Evolutionary conservation across 139 green algal species (phyloP).

Genomic region (Dunaliella primolecta): DNA sequence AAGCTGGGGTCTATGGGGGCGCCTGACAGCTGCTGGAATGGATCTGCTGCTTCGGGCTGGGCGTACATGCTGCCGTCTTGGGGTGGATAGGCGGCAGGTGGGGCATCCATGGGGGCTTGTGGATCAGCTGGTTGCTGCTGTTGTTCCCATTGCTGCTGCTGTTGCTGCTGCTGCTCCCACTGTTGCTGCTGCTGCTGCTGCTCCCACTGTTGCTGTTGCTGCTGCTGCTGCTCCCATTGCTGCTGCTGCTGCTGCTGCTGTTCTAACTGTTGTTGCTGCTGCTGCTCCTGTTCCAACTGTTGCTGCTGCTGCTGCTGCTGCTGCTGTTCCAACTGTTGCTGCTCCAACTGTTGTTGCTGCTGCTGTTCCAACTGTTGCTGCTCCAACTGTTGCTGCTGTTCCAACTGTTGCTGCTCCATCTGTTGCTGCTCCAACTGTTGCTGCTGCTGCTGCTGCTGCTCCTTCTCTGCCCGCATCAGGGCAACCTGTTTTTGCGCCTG

Average conservation of each 20-base stretch:
- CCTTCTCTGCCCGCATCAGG: not conserved
- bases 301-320: not conserved
- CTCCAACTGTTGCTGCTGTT: not conserved
- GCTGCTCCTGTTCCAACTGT: not conserved
- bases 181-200: constrained; percentile 4
- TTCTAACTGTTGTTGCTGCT: not conserved
- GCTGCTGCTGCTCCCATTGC: not conserved
- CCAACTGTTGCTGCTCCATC: not conserved
- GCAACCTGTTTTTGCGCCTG: not conserved
- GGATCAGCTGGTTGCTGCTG: not conserved
- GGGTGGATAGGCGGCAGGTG: not conserved
- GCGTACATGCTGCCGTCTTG: not conserved
- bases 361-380: not conserved
- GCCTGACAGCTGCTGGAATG: not conserved
- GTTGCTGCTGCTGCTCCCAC: not conserved
- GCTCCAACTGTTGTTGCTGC: no score
- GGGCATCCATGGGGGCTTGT: not conserved
- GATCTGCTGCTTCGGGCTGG: not conserved
- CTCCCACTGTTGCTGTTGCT: not conserved
- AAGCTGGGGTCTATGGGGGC: not conserved
- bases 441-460: not conserved
- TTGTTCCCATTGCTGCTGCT: not conserved
- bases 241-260: not conserved
- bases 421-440: not conserved
- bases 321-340: constrained; percentile 2